Conservation (phyloP, 441 rosid genomes). For the Gossypium gossypioides region DNA sequence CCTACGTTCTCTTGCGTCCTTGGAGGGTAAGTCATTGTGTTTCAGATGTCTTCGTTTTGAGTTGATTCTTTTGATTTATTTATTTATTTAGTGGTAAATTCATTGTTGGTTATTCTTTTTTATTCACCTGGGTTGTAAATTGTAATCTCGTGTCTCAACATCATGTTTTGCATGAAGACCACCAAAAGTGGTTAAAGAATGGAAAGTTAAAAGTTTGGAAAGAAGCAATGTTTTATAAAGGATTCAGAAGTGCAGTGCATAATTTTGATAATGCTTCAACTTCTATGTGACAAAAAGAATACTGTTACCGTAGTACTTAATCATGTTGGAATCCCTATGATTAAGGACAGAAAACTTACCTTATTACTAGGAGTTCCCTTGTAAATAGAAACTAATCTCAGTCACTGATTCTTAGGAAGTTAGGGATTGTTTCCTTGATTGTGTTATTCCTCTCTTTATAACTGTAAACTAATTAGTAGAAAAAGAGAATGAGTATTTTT, state of each 20-base stretch:
- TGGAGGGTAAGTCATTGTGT: slow-evolving; percentile 56
- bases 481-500: no score
- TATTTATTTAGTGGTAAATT: neutral
- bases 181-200: neutral
- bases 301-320: neutral
- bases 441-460: no score
- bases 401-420: no score
- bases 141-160: neutral
- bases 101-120: neutral
- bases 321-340: neutral
- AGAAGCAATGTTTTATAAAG: neutral
- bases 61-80: slow-evolving; percentile 4
- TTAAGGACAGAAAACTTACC: no score
- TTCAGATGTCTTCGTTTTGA: neutral
- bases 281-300: neutral
- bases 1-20: slow-evolving; percentile 88
- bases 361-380: no score
- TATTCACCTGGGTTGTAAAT: neutral
- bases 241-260: neutral
- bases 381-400: no score
- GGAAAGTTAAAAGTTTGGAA: neutral
- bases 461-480: no score
- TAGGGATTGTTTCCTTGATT: no score
- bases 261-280: neutral
- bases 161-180: neutral